A percentile compares a stretch with the other conserved stretches of the same genome.
phyloP scores from a whole-genome alignment of 306 rosid genomes.

The Pterocarpus macrocarpus region DNA sequence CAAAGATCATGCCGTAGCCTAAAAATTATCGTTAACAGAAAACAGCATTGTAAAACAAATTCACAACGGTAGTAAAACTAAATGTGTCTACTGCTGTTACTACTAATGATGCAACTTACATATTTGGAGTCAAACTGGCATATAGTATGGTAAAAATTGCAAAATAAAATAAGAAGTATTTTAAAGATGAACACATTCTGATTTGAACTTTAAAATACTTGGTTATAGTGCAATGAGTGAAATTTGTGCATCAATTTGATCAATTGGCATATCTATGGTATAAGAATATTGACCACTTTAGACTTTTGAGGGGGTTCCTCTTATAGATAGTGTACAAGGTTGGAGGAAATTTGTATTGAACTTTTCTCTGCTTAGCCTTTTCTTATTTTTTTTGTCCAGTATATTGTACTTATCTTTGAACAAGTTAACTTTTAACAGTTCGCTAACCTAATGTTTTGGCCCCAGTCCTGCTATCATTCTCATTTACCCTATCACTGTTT shows the following conservation, averaged over 20 bases:
- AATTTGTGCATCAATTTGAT: background rate
- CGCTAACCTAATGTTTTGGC: background rate
- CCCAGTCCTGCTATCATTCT: constrained; percentile 17
- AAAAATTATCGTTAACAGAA: constrained; percentile 9
- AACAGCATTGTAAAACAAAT: constrained; percentile 37
- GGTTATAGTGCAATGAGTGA: background rate
- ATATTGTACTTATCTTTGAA: constrained; percentile 4
- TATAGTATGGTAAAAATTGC: background rate
- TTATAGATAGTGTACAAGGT: background rate
- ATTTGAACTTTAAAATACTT: constrained; percentile 25
- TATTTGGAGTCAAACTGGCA: constrained; percentile 7
- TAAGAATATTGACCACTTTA: background rate
- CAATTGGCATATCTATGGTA: constrained; percentile 19
- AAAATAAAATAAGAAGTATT: constrained; percentile 7
- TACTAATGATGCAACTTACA: background rate
- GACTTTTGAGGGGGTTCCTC: background rate
- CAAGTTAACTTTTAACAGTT: constrained; percentile 12
- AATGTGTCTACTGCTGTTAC: constrained; percentile 18
- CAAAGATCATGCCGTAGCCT: constrained; percentile 4
- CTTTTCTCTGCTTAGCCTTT: background rate
- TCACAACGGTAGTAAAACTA: constrained; percentile 6
- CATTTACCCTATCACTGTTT: background rate
- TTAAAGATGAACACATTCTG: background rate
- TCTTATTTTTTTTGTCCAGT: background rate
- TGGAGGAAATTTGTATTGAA: background rate